These are phyloP conservation scores for Tothia fuscella DNA, from an alignment of 2,329 filamentous ascomycete genomes.

Conservation along the genomic window DNA sequence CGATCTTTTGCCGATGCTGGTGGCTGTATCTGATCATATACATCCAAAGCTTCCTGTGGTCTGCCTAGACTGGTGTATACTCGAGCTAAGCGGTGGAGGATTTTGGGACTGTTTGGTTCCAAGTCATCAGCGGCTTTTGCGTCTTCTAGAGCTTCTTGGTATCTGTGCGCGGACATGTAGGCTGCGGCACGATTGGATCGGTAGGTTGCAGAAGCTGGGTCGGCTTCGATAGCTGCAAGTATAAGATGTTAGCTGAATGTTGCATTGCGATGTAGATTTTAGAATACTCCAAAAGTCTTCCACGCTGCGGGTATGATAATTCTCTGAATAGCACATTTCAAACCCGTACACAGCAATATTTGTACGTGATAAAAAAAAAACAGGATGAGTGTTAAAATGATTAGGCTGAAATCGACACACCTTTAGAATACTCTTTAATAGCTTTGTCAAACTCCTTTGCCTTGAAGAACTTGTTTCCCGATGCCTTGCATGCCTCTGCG, in stretches of 20 bases:
- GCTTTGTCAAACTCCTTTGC: slow-evolving; percentile 79
- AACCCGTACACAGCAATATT: too few relatives aligned
- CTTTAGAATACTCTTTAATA: slow-evolving; percentile 89
- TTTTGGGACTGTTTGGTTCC: slow-evolving; percentile 78
- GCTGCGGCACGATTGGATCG: slow-evolving; percentile 91
- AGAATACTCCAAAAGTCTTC: too few relatives aligned
- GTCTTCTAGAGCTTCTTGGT: slow-evolving; percentile 71
- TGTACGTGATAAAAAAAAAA: too few relatives aligned
- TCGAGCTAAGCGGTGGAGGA: slow-evolving; percentile 74
- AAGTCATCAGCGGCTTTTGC: slow-evolving; percentile 70
- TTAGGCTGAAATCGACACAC: slow-evolving; percentile 37
- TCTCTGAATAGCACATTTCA: too few relatives aligned
- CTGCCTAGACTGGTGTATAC: slow-evolving; percentile 81
- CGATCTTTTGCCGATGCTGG: slow-evolving; percentile 75
- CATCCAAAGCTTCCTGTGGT: slow-evolving; percentile 74
- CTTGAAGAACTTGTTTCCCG: slow-evolving; percentile 96
- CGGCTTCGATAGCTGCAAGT: slow-evolving; percentile 74
- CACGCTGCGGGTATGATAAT: too few relatives aligned
- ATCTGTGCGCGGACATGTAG: slow-evolving; percentile 78
- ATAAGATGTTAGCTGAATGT: too few relatives aligned
- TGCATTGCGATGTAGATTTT: too few relatives aligned
- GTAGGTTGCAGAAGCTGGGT: slow-evolving; percentile 78
- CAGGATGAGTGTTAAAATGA: neutral
- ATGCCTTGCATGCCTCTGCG: slow-evolving; percentile 81
- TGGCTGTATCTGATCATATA: slow-evolving; percentile 69